Evolutionary conservation across 495 filamentous ascomycete genomes (phyloP).

Genomic region (Penicillium roqueforti): DNA sequence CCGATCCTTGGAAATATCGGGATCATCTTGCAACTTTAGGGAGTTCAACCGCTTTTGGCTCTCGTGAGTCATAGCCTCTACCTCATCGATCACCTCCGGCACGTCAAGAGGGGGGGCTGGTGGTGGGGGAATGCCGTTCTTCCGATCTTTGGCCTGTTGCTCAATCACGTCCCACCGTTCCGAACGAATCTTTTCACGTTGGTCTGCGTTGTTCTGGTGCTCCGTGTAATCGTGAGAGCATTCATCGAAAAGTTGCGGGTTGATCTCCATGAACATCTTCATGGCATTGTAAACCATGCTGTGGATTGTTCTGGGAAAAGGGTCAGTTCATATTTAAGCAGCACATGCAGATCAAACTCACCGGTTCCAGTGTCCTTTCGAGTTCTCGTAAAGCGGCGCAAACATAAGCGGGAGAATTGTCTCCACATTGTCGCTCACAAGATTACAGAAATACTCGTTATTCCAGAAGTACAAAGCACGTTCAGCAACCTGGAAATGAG

Average conservation of each 20-base stretch:
- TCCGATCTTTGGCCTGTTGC: conserved; percentile 66
- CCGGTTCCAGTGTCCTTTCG: conserved; percentile 99
- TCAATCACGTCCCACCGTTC: conserved; percentile 82
- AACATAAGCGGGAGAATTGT: conserved; percentile 99
- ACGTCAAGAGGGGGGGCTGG: conserved; percentile 41
- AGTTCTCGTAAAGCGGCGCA: conserved; percentile 96
- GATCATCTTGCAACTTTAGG: conserved; percentile 75
- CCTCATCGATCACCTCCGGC: conserved; percentile 61
- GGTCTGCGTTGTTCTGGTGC: conserved; percentile 80
- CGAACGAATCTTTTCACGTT: conserved; percentile 69
- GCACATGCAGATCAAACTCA: conserved; percentile 37
- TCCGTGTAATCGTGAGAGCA: conserved; percentile 99
- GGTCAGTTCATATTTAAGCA: conserved; percentile 10
- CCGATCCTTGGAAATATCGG: conserved; percentile 41
- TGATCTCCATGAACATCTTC: conserved; percentile 99
- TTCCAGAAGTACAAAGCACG: conserved; percentile 99
- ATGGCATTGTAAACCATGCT: conserved; percentile 99
- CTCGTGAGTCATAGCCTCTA: conserved; percentile 72
- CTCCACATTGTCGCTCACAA: conserved; percentile 98
- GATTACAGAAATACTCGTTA: conserved; percentile 99
- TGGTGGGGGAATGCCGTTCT: conserved; percentile 50
- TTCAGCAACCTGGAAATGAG: conserved; percentile 98
- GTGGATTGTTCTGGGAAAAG: conserved; percentile 77
- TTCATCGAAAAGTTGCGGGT: conserved; percentile 96
- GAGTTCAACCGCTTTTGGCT: conserved; percentile 80